These are phyloP conservation scores for Cyberlindnera maclurae DNA, from an alignment of 805 yeast species.

Conservation along the genomic window DNA sequence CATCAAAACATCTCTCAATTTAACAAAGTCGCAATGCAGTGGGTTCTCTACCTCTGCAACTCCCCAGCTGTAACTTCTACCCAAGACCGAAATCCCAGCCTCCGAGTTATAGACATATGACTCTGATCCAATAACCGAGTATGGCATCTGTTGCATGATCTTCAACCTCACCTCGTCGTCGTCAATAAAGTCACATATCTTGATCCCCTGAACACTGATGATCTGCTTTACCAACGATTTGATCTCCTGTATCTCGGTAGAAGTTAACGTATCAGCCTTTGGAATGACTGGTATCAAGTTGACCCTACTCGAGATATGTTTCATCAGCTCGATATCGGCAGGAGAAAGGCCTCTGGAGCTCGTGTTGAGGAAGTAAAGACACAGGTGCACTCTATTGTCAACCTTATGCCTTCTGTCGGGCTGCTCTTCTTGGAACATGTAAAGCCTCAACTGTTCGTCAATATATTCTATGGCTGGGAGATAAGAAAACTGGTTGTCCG, in stretches of 20 bases:
- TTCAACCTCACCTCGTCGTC: constrained; percentile 28
- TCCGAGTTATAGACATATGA: constrained; percentile 30
- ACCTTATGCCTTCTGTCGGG: constrained; percentile 45
- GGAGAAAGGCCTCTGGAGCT: constrained; percentile 53
- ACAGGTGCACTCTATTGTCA: constrained; percentile 76
- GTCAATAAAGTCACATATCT: constrained; percentile 46
- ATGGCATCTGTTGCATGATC: constrained; percentile 48
- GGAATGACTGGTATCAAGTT: constrained; percentile 79
- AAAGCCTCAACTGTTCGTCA: constrained; percentile 68
- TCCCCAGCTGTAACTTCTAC: constrained; percentile 84
- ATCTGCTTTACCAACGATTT: constrained; percentile 46
- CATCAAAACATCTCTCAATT: constrained; percentile 58
- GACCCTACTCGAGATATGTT: constrained; percentile 59
- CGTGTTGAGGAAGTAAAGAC: constrained; percentile 77
- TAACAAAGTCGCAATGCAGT: constrained; percentile 67
- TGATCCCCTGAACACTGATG: constrained; percentile 48
- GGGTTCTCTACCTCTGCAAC: constrained; percentile 74
- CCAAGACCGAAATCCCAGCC: constrained; percentile 38
- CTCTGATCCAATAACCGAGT: constrained; percentile 63
- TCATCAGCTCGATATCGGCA: constrained; percentile 68
- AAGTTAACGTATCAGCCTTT: constrained; percentile 70
- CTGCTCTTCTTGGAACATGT: constrained; percentile 72
- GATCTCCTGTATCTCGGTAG: constrained; percentile 44
- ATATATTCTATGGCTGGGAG: constrained; percentile 62
- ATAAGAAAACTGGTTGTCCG: constrained; percentile 64